Evolutionary conservation across 2,329 filamentous ascomycete species (phyloP).

Genomic region (Trematosphaeria pertusa): DNA sequence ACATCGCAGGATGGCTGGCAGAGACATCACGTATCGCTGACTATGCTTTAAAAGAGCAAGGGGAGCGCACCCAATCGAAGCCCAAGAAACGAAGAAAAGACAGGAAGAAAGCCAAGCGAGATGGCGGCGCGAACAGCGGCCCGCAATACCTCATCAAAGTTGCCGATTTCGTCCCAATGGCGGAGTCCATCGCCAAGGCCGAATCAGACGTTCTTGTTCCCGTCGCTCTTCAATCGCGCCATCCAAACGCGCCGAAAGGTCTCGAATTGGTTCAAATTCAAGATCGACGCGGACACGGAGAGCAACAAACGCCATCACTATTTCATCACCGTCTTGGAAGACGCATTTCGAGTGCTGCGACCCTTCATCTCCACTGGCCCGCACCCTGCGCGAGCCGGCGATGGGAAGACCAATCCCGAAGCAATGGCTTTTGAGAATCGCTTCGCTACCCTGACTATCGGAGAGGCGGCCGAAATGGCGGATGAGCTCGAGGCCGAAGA

Average conservation of each 20-base stretch:
- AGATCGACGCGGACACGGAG: neutral
- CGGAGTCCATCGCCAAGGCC: constrained; percentile 4
- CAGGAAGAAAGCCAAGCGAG: neutral
- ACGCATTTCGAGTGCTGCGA: constrained; percentile 1
- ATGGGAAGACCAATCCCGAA: neutral
- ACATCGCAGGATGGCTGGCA: constrained; percentile 16
- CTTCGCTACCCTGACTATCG: constrained; percentile 7
- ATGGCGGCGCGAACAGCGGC: neutral
- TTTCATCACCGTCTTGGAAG: constrained; percentile 10
- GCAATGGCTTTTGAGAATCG: constrained; percentile 4
- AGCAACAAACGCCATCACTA: constrained; percentile 6
- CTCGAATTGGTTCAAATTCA: constrained; percentile 1
- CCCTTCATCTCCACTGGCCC: neutral
- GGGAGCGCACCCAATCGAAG: too few relatives aligned
- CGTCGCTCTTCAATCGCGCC: constrained; percentile 9
- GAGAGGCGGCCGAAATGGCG: constrained; percentile 1
- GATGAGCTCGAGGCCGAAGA: neutral
- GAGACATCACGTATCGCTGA: constrained; percentile 7
- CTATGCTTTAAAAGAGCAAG: too few relatives aligned
- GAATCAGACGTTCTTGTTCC: constrained; percentile 5
- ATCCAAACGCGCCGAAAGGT: constrained; percentile 10
- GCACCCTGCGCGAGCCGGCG: neutral
- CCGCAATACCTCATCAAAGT: constrained; percentile 3
- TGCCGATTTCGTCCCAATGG: constrained; percentile 11
- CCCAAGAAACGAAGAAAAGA: constrained; percentile 3